A percentile compares a stretch with the other conserved stretches of the same genome.
Evolutionary conservation across 495 filamentous ascomycete genomes (phyloP).

Genomic region (Aspergillus bertholletiae): DNA sequence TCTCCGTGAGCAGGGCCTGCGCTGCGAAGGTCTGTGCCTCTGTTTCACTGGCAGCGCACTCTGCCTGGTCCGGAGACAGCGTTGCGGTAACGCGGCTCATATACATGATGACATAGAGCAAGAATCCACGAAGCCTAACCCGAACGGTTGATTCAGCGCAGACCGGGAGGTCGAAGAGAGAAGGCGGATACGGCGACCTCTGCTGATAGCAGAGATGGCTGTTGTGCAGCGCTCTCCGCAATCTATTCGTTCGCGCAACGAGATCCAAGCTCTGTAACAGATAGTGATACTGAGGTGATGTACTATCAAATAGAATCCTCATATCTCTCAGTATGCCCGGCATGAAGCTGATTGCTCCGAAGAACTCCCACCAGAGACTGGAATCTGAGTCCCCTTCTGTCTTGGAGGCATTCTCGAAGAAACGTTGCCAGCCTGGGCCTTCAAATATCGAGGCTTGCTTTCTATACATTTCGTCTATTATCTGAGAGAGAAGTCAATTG

Average conservation of each 20-base stretch:
- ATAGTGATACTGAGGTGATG: not conserved
- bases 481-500: not conserved
- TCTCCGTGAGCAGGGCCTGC: slow-evolving; percentile 4
- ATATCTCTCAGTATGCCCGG: slow-evolving; percentile 3
- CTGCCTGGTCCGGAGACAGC: not conserved
- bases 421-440: not conserved
- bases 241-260: not conserved
- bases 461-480: slow-evolving; percentile 6
- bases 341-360: slow-evolving; percentile 1
- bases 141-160: slow-evolving; percentile 2
- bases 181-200: not conserved
- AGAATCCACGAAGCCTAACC: slow-evolving; percentile 4
- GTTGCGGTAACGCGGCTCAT: slow-evolving; percentile 1
- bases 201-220: slow-evolving; percentile 5
- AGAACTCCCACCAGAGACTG: slow-evolving; percentile 10
- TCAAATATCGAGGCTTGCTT: slow-evolving; percentile 4
- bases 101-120: slow-evolving; percentile 1
- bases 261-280: not conserved
- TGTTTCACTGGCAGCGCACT: slow-evolving; percentile 1
- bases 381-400: slow-evolving; percentile 1
- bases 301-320: not conserved
- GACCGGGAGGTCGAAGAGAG: slow-evolving; percentile 5
- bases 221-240: not conserved
- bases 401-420: slow-evolving; percentile 1
- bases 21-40: slow-evolving; percentile 4